Base-by-base conservation (phyloP, 2,329 filamentous ascomycete genomes). In the Colletotrichum sp. region DNA sequence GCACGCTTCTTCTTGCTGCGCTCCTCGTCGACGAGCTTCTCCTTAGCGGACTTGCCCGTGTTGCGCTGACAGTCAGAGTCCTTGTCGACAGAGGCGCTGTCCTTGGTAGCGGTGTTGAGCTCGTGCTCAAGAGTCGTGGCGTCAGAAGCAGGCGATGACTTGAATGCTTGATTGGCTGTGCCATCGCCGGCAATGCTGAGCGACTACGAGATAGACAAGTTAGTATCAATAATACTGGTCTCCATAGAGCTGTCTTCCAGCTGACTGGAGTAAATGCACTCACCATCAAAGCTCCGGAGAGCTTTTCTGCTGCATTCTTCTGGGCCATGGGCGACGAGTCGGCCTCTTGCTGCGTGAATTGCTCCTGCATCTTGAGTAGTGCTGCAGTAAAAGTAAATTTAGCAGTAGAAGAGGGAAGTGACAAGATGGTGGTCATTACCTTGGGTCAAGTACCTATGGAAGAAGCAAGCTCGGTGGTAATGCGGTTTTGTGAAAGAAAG, bases 151-250 rank as follows among this genome's bases (percentile, higher is more conserved):
- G 43, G 43, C 43, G 4, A 21, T 21, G 43, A 52, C n/a, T 52
- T 38, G 34, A 8, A 8, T 38, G 34, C 34, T 2, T 38, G 7
- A 8, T 38, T 38, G 34, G 34, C 34, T 16, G 34, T 38, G 7
- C 15, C 34, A 38, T 16, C 4, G 7, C 34, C 2, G 10, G 3
- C 6, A 6, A 48, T 12, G 18, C 4, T 4, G 18, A 21, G 43
- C 43, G 43, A 48, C 43, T 21, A 10, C 8, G 8, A 43, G 38
- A n/a, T n/a, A n/a, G 8, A 10, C 0, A 18, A n/a, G 38, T 43
- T 6, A 43, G 38, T 6, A n/a, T 10, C 8, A n/a, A 2, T 43
- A 43, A 0, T 9, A 18, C 3, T 43, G 8, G 38, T 1, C 0
- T 5, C 8, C 38, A n/a, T 6, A 43, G 38, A 43, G 16, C 38